Percentiles rank a stretch among this genome's conserved stretches.
phyloP scores from a whole-genome alignment of 257 asterid species.

The Gentiana straminea region DNA sequence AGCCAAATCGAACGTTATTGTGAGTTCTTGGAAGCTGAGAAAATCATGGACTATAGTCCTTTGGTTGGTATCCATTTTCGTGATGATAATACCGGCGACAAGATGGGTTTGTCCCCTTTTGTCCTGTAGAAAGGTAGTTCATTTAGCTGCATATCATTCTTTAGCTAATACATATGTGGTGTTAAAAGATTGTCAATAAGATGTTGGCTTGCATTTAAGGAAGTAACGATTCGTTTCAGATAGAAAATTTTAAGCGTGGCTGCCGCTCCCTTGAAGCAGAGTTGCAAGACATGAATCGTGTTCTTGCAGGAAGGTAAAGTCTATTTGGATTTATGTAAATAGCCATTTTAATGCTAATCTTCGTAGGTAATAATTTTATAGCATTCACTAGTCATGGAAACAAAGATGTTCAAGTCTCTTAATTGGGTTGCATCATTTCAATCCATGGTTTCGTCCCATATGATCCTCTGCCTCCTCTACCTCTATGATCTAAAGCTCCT shows the following conservation, averaged over 20 bases:
- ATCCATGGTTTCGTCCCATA: too few species aligned
- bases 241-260: slow-evolving; percentile 88
- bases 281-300: slow-evolving; percentile 81
- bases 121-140: slow-evolving; percentile 59
- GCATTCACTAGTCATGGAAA: too few species aligned
- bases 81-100: slow-evolving; percentile 70
- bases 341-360: too few species aligned
- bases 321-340: too few species aligned
- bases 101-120: slow-evolving; percentile 88
- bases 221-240: slow-evolving; percentile 57
- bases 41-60: slow-evolving; percentile 94
- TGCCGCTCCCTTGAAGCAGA: slow-evolving; percentile 96
- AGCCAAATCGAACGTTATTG: slow-evolving; percentile 89
- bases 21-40: slow-evolving; percentile 76
- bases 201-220: slow-evolving; percentile 31
- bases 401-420: too few species aligned
- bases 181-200: slow-evolving; percentile 12
- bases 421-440: too few species aligned
- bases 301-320: slow-evolving; percentile 64
- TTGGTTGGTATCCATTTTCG: slow-evolving; percentile 95
- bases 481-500: too few species aligned
- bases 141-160: background rate
- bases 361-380: too few species aligned
- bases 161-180: background rate
- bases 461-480: too few species aligned